Evolutionary conservation across 345 rosid genomes (phyloP), one percentile per base, ranked within the genome.

Genomic region (Dovyalis caffra): DNA sequence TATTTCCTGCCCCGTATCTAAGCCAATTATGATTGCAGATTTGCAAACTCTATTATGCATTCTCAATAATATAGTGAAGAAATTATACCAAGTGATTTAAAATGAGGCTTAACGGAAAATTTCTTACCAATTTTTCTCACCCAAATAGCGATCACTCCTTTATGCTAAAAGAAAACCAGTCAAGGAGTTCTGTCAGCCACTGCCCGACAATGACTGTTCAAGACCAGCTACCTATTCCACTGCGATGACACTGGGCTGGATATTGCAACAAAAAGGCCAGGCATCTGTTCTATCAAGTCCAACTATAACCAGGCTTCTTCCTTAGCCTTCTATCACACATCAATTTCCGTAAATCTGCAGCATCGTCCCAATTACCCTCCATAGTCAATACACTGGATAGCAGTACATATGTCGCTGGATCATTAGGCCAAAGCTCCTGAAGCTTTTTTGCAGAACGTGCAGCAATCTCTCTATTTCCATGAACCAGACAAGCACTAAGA

Each of bases 381-480:
- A 49, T 66, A 23, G 11, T 77, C 64, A 80, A 53, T 43, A 56
- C 73, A 49, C 78, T 84, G 20, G 83, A 86, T 61, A 82, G 71
- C 74, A 78, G 63, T 11, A 84, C 74, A 51, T 76, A 78, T 61
- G 84, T 75, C 37, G 77, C 80, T 49, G 81, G 83, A 66, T 86
- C 86, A 69, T 66, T 45, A 61, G 87, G 86, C 75, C 78, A 80
- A 57, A 71, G 43, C 69, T 84, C 78, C 49, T 75, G 56, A 76
- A 86, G 86, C 64, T 66, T 74, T 64, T 69, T 75, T 1, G 85
- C 85, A 37, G 77, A 69, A 29, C 80, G 64, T 56, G 70, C 25
- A 40, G 82, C 84, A 60, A 82, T 76, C 62, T 81, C 87, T 56
- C 56, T 70, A 69, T 76, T 80, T 68, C 86, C 86, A 79, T 84